Evolutionary conservation across 306 rosid species (phyloP).

Genomic region (Malus orientalis): DNA sequence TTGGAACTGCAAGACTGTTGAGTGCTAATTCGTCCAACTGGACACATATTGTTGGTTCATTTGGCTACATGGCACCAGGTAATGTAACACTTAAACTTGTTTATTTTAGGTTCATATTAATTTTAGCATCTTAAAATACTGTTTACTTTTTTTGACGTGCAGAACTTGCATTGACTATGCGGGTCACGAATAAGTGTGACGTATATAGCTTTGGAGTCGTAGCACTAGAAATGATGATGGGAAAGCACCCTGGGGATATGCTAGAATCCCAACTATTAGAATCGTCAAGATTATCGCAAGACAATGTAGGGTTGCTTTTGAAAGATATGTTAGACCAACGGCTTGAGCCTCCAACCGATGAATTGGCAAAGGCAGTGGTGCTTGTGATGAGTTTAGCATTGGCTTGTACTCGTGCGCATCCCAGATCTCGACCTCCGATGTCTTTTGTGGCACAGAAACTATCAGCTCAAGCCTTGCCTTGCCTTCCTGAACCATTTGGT

Average conservation of each 20-base stretch:
- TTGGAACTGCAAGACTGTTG: slow-evolving; percentile 51
- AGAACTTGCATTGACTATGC: slow-evolving; percentile 53
- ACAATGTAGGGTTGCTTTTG: slow-evolving; percentile 20
- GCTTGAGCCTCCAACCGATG: slow-evolving; percentile 26
- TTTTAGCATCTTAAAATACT: too few species aligned
- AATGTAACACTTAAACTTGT: too few species aligned
- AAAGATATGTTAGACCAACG: slow-evolving; percentile 44
- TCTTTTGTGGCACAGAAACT: slow-evolving; percentile 46
- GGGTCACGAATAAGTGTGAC: slow-evolving; percentile 43
- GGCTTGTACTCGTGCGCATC: slow-evolving; percentile 28
- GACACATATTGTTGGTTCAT: background rate
- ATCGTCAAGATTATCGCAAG: background rate
- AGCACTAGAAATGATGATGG: slow-evolving; percentile 48
- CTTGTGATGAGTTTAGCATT: slow-evolving; percentile 30
- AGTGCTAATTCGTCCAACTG: slow-evolving; percentile 25
- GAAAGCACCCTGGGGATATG: slow-evolving; percentile 56
- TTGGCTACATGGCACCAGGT: slow-evolving; percentile 27
- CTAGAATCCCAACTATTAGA: background rate
- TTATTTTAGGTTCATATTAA: too few species aligned
- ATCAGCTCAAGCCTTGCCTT: slow-evolving; percentile 6
- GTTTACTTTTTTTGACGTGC: background rate
- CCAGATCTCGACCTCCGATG: slow-evolving; percentile 45
- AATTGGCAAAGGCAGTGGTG: slow-evolving; percentile 22
- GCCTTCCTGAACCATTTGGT: slow-evolving; percentile 15
- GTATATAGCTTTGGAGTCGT: slow-evolving; percentile 64